phyloP scores from a whole-genome alignment of 768 basidiomycete species.

The Lyophyllum semitale region DNA sequence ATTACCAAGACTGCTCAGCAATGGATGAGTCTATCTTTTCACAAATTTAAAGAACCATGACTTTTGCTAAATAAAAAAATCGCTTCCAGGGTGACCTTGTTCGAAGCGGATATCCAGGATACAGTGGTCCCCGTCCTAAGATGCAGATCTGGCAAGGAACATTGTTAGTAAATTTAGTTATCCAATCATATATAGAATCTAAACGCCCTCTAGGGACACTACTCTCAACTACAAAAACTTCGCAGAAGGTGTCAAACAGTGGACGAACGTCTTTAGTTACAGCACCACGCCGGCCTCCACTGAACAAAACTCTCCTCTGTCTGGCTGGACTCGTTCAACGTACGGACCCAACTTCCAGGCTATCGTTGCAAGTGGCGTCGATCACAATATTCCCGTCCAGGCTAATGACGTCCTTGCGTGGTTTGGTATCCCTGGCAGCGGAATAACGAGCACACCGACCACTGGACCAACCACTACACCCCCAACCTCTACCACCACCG shows the following conservation, averaged over 20 bases:
- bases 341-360: constrained; percentile 54
- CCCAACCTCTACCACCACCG: constrained; percentile 17
- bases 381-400: constrained; percentile 54
- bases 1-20: constrained; percentile 44
- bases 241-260: constrained; percentile 53
- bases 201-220: constrained; percentile 39
- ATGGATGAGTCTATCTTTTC: constrained; percentile 37
- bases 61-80: not conserved
- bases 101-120: constrained; percentile 50
- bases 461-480: constrained; percentile 18
- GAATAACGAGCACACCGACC: constrained; percentile 18
- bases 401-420: constrained; percentile 46
- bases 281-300: constrained; percentile 39
- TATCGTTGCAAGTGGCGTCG: constrained; percentile 47
- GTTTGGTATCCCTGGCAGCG: constrained; percentile 39
- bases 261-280: constrained; percentile 56
- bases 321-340: constrained; percentile 47
- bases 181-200: not conserved
- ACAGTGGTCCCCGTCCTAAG: constrained; percentile 49
- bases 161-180: constrained; percentile 20
- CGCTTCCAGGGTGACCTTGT: constrained; percentile 44
- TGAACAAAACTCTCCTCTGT: constrained; percentile 40
- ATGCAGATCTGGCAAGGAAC: constrained; percentile 61
- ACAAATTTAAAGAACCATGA: not conserved
- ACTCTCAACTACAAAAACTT: constrained; percentile 54